Percentiles rank a stretch among this genome's conserved stretches.
Conservation (phyloP, 2,329 filamentous ascomycete genomes). For the Fonsecaea nubica region DNA sequence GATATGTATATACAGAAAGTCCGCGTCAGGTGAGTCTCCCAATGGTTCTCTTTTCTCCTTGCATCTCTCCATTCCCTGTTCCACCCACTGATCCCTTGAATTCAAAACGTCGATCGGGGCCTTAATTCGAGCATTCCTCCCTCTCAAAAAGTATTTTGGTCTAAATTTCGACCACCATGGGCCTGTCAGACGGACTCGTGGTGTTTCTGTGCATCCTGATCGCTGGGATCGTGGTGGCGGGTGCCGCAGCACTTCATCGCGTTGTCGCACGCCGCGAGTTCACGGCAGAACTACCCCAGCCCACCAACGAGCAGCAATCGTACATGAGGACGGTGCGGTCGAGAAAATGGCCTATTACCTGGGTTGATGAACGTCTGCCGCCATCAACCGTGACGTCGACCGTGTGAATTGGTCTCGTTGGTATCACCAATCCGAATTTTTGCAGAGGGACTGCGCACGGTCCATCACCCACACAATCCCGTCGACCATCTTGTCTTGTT, state of each 20-base stretch:
- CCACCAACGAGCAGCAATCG: conserved; percentile 20
- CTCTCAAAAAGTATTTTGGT: neutral
- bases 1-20: neutral
- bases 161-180: conserved; percentile 11
- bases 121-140: neutral
- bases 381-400: conserved; percentile 20
- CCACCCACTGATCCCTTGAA: neutral
- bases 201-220: conserved; percentile 27
- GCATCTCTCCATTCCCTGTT: neutral
- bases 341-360: conserved; percentile 21
- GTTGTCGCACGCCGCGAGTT: conserved; percentile 16
- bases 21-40: neutral
- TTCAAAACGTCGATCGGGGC: neutral
- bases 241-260: conserved; percentile 26
- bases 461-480: too few relatives aligned
- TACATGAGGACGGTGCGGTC: conserved; percentile 29
- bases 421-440: neutral
- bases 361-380: conserved; percentile 8
- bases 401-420: conserved; percentile 5
- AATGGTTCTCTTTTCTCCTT: neutral
- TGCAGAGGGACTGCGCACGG: too few relatives aligned
- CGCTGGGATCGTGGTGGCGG: conserved; percentile 27
- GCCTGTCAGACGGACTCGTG: conserved; percentile 26
- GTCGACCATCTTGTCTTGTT: too few relatives aligned
- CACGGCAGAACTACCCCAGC: conserved; percentile 9